Evolutionary conservation across 208 protist species (phyloP), one percentile per base, ranked within the genome.

Genomic region (Porcisia hertigi): DNA sequence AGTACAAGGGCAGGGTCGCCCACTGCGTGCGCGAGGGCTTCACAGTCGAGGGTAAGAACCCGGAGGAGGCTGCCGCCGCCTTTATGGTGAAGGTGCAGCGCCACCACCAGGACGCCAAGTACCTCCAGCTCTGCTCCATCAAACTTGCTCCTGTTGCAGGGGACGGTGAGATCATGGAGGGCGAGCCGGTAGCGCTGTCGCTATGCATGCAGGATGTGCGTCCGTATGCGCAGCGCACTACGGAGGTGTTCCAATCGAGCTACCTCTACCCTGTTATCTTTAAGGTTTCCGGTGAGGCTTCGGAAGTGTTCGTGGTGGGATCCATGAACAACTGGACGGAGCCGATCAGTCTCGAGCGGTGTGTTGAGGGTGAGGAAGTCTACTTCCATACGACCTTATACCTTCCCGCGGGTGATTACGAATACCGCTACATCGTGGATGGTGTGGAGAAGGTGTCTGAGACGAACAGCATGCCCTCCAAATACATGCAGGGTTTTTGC

Each of bases 371-470:
- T 12, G 87, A 94, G 60, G 88, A 95, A 80, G 79, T 96, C 69
- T 96, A 89, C 79, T 98, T 97, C 79, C 93, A 97, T 75, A 97
- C 92, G 30, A 98, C 91, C 66, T 84, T 98, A 23, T 98, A 98
- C 77, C 86, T 98, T 47, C 92, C 93, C 66, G 85, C 91, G 2
- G 93, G 88, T 65, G 91, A 96, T 47, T 97, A 98, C 86, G 95
- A 98, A 81, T 97, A 98, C 86, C 90, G 95, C 54, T 98, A 97
- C 86, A 98, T 98, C 78, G 91, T 98, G 34, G 93, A 98, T 78
- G 93, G 93, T 73, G 91, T 90, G 34, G 93, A 97, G 80, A 95
- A 95, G 84, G 86, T 94, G 65, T 92, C 93, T 67, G 92, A 96
- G 43, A 76, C 79, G n/a, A 92, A 91, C 84, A 87, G 84, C 62